Base-by-base conservation (phyloP, 2,329 filamentous ascomycete genomes). In the Verticillium nonalfalfae region DNA sequence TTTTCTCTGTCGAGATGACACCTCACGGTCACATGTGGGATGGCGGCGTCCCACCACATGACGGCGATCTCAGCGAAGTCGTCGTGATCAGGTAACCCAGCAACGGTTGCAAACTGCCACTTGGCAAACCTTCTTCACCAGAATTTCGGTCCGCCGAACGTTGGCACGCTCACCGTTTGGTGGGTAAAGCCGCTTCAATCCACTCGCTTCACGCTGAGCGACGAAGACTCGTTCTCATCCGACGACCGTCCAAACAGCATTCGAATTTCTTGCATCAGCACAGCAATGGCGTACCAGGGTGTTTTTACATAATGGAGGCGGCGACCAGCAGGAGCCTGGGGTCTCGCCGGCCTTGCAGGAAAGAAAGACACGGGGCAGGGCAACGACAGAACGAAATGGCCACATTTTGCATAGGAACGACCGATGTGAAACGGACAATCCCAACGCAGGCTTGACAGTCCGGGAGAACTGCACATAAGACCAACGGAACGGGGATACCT, bases 11-110 rank as follows among this genome's bases (percentile, higher is more conserved):
- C 38, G 78, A 75, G 56, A 67, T 76, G 66, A 72, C 72, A 5
- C 69, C 72, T 14, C 71, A 77, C 11, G 72, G 72, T 35, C 73
- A 75, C 15, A 63, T 72, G 54, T 80, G 77, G 76, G 76, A 76
- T 21, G 72, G 70, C 9, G 69, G 68, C 56, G 68, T 70, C 36
- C 68, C 75, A 14, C 73, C 72, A 31, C 71, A 74, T 65, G 76
- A 81, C 60, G 76, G 77, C 59, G 79, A 81, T 62, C 66, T 81
- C 14, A 77, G 74, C 62, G 79, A 81, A 60, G 77, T 81, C 33
- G 76, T 78, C 34, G 74, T 80, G 40, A 69, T 74, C 52, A 72
- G 78, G 64, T 78, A 70, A 71, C 6, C 33, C 18, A 26, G 15
- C 35, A 38, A 26, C 21, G 31, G 31, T 7, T 39, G 40, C 9